These are phyloP conservation scores for Vitis rotundifolia DNA, from an alignment of 164 flowering plant genomes.

Conservation along the genomic window DNA sequence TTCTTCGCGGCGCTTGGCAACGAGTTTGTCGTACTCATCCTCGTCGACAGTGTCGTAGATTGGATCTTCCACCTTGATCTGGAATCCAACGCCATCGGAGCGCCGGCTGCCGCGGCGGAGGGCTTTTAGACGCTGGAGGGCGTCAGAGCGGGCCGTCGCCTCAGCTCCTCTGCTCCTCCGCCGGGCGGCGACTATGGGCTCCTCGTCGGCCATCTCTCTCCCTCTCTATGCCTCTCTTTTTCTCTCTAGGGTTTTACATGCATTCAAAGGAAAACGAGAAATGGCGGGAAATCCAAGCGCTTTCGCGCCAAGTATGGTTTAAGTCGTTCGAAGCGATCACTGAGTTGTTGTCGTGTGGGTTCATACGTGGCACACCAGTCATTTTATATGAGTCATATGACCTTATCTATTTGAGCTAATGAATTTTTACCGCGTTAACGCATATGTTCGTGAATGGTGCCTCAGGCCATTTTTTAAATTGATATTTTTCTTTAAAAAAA, in stretches of 20 bases:
- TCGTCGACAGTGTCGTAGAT: constrained; percentile 81
- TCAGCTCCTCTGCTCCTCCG: constrained; percentile 57
- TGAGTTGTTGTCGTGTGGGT: not conserved
- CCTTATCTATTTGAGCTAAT: no score
- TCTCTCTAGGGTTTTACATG: not conserved
- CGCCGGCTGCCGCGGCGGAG: constrained; percentile 58
- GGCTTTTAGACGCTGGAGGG: constrained; percentile 70
- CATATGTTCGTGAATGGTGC: no score
- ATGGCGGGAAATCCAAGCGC: not conserved
- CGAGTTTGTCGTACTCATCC: constrained; percentile 70
- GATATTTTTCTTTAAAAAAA: no score
- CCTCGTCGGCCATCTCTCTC: constrained; percentile 41
- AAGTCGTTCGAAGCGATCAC: not conserved
- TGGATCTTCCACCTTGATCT: constrained; percentile 73
- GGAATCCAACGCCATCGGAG: constrained; percentile 43
- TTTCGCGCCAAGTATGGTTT: constrained; percentile 3
- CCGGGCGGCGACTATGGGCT: constrained; percentile 30
- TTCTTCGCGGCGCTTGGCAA: constrained; percentile 73
- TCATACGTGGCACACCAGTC: not conserved
- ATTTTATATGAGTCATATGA: no score
- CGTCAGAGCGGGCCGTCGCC: constrained; percentile 43
- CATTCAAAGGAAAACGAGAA: not conserved
- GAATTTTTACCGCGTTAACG: no score
- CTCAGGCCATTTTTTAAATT: no score
- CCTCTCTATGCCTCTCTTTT: constrained; percentile 13